Conservation (phyloP, 2,329 filamentous ascomycete genomes). For the Tolypocladium inflatum region DNA sequence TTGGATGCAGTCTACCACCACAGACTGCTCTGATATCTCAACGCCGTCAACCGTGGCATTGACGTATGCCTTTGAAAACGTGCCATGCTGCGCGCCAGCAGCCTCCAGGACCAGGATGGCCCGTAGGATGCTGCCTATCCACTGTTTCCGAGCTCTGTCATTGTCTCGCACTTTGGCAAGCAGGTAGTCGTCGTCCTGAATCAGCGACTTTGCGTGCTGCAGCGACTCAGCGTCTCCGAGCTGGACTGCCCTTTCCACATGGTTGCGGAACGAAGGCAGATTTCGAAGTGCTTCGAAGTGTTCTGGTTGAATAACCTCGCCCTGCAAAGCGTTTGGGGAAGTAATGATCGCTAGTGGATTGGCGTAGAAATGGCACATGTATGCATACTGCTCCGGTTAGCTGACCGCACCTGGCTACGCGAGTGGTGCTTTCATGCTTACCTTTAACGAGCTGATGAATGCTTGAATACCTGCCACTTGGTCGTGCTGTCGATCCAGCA, state of each 20-base stretch:
- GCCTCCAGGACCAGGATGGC: conserved; percentile 36
- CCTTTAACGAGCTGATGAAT: conserved; percentile 62
- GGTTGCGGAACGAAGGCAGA: conserved; percentile 56
- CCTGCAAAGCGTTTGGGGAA: conserved; percentile 14
- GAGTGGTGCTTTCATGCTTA: conserved; percentile 17
- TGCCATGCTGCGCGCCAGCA: conserved; percentile 22
- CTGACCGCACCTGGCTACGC: background rate
- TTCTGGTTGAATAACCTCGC: conserved; percentile 38
- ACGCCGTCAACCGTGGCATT: conserved; percentile 50
- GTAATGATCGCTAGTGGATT: conserved; percentile 63
- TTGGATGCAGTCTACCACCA: conserved; percentile 48
- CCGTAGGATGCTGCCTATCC: conserved; percentile 35
- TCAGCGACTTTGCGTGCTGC: conserved; percentile 32
- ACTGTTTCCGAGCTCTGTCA: conserved; percentile 22
- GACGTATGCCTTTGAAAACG: conserved; percentile 51
- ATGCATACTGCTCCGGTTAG: conserved; percentile 51
- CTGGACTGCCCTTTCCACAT: conserved; percentile 39
- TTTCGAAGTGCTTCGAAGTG: conserved; percentile 60
- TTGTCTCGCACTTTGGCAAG: conserved; percentile 27
- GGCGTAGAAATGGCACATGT: conserved; percentile 80
- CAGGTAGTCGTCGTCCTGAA: conserved; percentile 52
- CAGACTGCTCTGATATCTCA: conserved; percentile 38
- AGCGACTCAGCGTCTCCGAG: conserved; percentile 32
- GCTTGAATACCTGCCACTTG: conserved; percentile 68
- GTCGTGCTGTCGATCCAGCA: conserved; percentile 65